A percentile compares a stretch with the other conserved stretches of the same genome.
phyloP scores from a whole-genome alignment of 2,329 filamentous ascomycete species.

The Aspergillus terreus region DNA sequence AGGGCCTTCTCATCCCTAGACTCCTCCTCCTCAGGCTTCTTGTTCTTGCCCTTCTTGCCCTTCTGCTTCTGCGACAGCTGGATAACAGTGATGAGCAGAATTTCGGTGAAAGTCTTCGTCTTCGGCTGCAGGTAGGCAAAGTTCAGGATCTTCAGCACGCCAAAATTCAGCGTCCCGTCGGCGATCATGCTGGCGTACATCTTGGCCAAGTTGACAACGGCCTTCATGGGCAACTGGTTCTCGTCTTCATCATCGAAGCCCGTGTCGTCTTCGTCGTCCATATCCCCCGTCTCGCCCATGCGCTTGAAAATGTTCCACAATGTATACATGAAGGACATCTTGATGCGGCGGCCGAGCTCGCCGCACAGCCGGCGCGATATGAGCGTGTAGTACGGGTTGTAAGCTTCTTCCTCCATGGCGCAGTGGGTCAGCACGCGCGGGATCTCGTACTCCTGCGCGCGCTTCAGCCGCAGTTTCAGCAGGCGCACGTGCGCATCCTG shows the following conservation, averaged over 20 bases:
- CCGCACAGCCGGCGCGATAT: conserved; percentile 74
- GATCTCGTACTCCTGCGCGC: conserved; percentile 79
- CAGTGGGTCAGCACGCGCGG: conserved; percentile 85
- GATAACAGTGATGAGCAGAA: conserved; percentile 73
- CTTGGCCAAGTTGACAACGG: conserved; percentile 65
- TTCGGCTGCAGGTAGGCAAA: conserved; percentile 73
- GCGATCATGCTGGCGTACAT: conserved; percentile 62
- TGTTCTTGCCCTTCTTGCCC: conserved; percentile 15
- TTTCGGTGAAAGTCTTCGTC: conserved; percentile 73
- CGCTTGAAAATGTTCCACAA: conserved; percentile 82
- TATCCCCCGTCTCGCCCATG: conserved; percentile 67
- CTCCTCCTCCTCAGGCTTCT: conserved; percentile 18
- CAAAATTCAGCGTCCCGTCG: conserved; percentile 57
- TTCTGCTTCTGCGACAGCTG: conserved; percentile 59
- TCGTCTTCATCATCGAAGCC: conserved; percentile 54
- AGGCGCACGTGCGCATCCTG: conserved; percentile 79
- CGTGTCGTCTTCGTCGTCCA: conserved; percentile 62
- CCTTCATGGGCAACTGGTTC: conserved; percentile 51
- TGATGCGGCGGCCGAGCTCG: conserved; percentile 63
- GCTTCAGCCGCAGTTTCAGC: conserved; percentile 78
- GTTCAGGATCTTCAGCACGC: conserved; percentile 63
- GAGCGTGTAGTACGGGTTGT: conserved; percentile 91
- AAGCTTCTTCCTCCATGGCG: conserved; percentile 72
- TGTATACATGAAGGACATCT: conserved; percentile 81
- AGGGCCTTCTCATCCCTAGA: conserved; percentile 55